Conservation (phyloP, 1,284 basidiomycete genomes). For the Paramarasmius palmivorus region DNA sequence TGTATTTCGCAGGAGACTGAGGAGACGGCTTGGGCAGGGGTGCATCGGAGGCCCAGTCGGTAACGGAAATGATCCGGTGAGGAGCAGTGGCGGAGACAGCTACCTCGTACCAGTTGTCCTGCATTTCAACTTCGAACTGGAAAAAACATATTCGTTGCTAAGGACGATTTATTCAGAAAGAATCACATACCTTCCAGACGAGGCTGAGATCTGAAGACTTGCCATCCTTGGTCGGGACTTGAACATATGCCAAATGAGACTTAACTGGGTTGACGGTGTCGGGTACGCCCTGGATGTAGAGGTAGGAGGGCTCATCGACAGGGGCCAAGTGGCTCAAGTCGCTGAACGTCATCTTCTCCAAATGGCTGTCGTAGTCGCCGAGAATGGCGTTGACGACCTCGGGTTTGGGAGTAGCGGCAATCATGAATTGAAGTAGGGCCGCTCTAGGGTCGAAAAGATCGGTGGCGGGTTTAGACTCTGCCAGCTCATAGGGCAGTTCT, state of each 20-base stretch:
- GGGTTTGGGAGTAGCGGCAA: conserved; percentile 65
- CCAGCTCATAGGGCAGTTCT: conserved; percentile 29
- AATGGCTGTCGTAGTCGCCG: conserved; percentile 49
- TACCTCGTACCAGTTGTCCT: conserved; percentile 84
- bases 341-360: conserved; percentile 51
- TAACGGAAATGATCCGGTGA: conserved; percentile 74
- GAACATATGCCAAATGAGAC: conserved; percentile 68
- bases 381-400: conserved; percentile 50
- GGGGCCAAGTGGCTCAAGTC: conserved; percentile 53
- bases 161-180: conserved; percentile 2
- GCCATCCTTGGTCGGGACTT: conserved; percentile 61
- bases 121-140: conserved; percentile 83
- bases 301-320: conserved; percentile 36
- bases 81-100: conserved; percentile 63
- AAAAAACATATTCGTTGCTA: conserved; percentile 9
- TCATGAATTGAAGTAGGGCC: conserved; percentile 76
- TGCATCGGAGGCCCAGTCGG: conserved; percentile 82
- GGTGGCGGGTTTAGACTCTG: conserved; percentile 19
- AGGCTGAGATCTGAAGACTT: conserved; percentile 57
- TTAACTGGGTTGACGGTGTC: conserved; percentile 75
- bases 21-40: conserved; percentile 47
- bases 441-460: conserved; percentile 45
- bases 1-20: conserved; percentile 51
- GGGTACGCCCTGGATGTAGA: conserved; percentile 60
- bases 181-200: conserved; percentile 65